These are phyloP conservation scores for Jamesozyma spencerorum DNA, from an alignment of 805 yeast species.

Conservation along the genomic window DNA sequence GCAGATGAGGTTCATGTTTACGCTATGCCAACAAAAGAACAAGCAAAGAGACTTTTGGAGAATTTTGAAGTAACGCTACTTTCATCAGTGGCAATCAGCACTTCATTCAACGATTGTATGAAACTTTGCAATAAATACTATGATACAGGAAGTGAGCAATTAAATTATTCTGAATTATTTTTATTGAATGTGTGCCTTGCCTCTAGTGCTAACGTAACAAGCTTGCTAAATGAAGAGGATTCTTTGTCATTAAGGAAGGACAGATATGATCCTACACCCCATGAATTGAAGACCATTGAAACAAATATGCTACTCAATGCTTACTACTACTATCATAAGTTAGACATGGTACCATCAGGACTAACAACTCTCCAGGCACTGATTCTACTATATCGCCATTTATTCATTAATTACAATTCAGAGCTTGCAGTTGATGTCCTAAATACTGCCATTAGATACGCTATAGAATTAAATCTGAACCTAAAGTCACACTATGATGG, in stretches of 20 bases:
- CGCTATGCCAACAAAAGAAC: constrained; percentile 21
- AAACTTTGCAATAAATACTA: constrained; percentile 15
- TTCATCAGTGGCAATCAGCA: constrained; percentile 14
- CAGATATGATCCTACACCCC: constrained; percentile 14
- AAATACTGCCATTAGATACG: constrained; percentile 42
- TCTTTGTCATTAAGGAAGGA: constrained; percentile 16
- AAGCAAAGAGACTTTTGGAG: constrained; percentile 18
- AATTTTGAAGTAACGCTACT: constrained; percentile 13
- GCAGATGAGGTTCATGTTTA: constrained; percentile 10
- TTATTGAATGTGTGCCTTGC: constrained; percentile 19
- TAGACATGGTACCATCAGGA: constrained; percentile 44
- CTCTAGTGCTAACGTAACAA: constrained; percentile 16
- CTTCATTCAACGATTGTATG: constrained; percentile 14
- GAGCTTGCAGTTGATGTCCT: constrained; percentile 37
- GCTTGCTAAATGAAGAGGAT: constrained; percentile 10
- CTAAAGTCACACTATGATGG: constrained; percentile 34
- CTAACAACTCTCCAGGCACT: constrained; percentile 43
- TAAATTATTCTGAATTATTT: constrained; percentile 22
- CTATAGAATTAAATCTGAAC: constrained; percentile 51
- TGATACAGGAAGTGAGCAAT: constrained; percentile 7
- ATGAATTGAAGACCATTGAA: constrained; percentile 23
- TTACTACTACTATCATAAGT: constrained; percentile 44
- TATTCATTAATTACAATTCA: constrained; percentile 32
- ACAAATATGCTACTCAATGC: constrained; percentile 32
- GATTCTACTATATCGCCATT: constrained; percentile 35